Evolutionary conservation across 768 basidiomycete genomes (phyloP).

Genomic region (Russula lepida): DNA sequence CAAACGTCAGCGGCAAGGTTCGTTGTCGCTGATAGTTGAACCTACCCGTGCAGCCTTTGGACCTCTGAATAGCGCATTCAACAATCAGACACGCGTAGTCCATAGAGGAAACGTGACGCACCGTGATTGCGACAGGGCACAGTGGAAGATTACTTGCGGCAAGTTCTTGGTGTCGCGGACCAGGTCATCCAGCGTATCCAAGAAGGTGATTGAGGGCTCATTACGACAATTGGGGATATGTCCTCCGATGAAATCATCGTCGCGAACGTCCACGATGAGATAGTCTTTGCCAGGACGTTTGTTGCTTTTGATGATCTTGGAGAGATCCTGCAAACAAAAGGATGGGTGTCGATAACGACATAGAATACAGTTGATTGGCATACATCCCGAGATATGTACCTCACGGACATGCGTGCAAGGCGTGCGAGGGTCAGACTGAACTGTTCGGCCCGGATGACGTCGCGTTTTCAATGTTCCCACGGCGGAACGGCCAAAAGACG

Average conservation of each 20-base stretch:
- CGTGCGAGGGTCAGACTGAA: background rate
- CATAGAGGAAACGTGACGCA: constrained; percentile 30
- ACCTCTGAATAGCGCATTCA: constrained; percentile 38
- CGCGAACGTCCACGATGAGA: constrained; percentile 77
- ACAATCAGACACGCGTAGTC: background rate
- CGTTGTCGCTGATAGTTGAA: background rate
- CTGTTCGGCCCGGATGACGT: background rate
- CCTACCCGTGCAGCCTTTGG: constrained; percentile 69
- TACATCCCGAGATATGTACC: constrained; percentile 37
- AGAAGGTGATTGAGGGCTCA: constrained; percentile 54
- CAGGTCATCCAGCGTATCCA: constrained; percentile 47
- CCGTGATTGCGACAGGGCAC: constrained; percentile 69
- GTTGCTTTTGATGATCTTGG: constrained; percentile 56
- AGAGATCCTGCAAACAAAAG: constrained; percentile 48
- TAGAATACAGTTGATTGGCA: constrained; percentile 11
- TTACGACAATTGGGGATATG: constrained; percentile 63
- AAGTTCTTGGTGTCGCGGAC: constrained; percentile 53
- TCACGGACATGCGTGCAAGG: constrained; percentile 24
- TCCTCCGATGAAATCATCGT: constrained; percentile 70
- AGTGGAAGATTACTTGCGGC: constrained; percentile 67
- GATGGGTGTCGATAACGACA: background rate
- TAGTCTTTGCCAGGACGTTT: constrained; percentile 57
- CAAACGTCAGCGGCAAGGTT: constrained; percentile 1
- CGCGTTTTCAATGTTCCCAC: background rate
- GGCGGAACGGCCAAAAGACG: background rate